Percentiles rank a stretch among this genome's conserved stretches.
These are phyloP conservation scores for Trypanosoma boissoni DNA, from an alignment of 208 protist species.

Conservation along the genomic window DNA sequence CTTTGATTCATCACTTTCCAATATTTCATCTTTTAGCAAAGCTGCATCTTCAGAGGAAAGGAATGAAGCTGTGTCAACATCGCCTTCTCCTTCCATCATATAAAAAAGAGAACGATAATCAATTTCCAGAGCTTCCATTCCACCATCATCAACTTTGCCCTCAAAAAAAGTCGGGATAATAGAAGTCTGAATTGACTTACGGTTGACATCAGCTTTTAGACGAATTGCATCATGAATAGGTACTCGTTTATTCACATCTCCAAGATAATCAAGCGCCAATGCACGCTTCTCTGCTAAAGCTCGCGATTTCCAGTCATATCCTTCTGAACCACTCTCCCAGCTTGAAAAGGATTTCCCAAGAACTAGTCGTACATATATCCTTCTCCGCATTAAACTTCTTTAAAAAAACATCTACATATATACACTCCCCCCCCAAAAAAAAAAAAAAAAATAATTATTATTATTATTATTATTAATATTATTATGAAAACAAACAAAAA, in stretches of 20 bases:
- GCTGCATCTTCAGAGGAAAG: conserved; percentile 33
- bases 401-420: not conserved
- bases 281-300: conserved; percentile 60
- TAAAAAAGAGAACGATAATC: conserved; percentile 19
- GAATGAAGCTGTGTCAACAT: conserved; percentile 33
- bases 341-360: conserved; percentile 12
- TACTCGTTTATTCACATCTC: conserved; percentile 67
- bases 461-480: no score
- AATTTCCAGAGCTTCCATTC: conserved; percentile 7
- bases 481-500: conserved; percentile 6
- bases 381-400: conserved; percentile 15
- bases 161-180: conserved; percentile 14
- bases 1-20: conserved; percentile 21
- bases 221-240: conserved; percentile 71
- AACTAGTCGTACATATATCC: not conserved
- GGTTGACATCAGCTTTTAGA: conserved; percentile 26
- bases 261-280: conserved; percentile 59
- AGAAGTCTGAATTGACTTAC: conserved; percentile 15
- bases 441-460: not conserved
- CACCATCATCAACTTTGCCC: conserved; percentile 10
- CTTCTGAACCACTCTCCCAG: conserved; percentile 50
- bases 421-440: not conserved
- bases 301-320: conserved; percentile 67
- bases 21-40: conserved; percentile 52
- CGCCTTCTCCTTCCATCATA: conserved; percentile 31